Base-by-base conservation (phyloP, 768 basidiomycete genomes). In the Collybiopsis confluens region DNA sequence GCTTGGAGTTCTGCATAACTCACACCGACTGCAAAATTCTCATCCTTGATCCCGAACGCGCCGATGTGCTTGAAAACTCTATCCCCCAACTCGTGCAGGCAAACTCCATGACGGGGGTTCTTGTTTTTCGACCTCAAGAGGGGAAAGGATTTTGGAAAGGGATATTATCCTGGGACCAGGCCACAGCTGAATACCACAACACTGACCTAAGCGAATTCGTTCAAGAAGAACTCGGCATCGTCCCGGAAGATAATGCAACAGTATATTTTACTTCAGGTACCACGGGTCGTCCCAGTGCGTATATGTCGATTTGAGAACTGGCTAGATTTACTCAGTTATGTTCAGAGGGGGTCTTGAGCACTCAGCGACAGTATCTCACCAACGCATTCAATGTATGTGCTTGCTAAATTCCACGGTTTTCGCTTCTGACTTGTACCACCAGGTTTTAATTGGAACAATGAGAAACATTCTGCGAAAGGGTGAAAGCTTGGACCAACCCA, bases 251-350 rank as follows among this genome's bases (percentile, higher is more conserved):
- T 61, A 74, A 81, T 60, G 79, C 78, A 4, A 69, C 73, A 11
- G 78, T 86, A 48, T 79, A 82, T 56, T 85, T 86, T 65, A 86
- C 85, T 6, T 82, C 80, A 44, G 83, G 84, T 69, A 75, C 38
- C n/a, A 40, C 38, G 38, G 38, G 38, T 40, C 38, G 38, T 15
- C 38, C 38, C 8, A 40, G 38, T 40, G 16, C 18, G 38, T 40
- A 40, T 40, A 71, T 64, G 15, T 33, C 61, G 47, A 21, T 47
- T 43, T 33, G 23, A 37, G 8, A 28, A 18, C 42, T 26, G 4
- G 38, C 36, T 26, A 6, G 15, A 35, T 20, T 24, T 38, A 11
- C 9, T n/a, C 38, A 23, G 2, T 18, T 6, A 15, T 26, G 18
- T 21, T 13, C 18, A 23, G 84, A 88, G 65, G 85, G 82, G n/a